A percentile compares a stretch with the other conserved stretches of the same genome.
These are phyloP conservation scores for Hericium alpestre DNA, from an alignment of 768 basidiomycete genomes.

Conservation along the genomic window DNA sequence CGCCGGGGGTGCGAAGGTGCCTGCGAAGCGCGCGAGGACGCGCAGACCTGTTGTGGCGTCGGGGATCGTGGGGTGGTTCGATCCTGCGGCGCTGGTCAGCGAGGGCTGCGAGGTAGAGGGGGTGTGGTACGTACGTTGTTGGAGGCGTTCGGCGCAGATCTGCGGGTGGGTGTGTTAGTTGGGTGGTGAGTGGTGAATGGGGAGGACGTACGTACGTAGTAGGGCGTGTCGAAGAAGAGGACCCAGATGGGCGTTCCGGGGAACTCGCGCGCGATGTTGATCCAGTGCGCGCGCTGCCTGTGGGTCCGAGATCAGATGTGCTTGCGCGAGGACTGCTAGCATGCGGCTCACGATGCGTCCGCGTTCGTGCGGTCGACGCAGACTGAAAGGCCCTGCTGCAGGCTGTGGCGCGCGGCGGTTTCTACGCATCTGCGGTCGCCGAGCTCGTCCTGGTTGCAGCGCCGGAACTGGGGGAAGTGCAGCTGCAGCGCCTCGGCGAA, in stretches of 20 bases:
- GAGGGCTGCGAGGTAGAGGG: background rate
- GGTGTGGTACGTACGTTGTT: conserved; percentile 36
- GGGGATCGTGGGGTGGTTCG: conserved; percentile 68
- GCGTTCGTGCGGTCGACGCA: conserved; percentile 77
- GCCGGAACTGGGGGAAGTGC: conserved; percentile 48
- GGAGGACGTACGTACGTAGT: conserved; percentile 37
- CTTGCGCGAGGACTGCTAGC: too few species aligned
- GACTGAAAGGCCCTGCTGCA: conserved; percentile 54
- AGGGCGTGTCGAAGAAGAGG: conserved; percentile 70
- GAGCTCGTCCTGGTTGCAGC: conserved; percentile 77
- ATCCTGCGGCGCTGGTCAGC: conserved; percentile 33
- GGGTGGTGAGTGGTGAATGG: background rate
- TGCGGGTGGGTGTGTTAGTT: conserved; percentile 20
- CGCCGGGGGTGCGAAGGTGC: conserved; percentile 46
- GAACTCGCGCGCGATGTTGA: conserved; percentile 56
- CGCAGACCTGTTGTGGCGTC: conserved; percentile 44
- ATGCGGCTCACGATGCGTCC: conserved; percentile 37
- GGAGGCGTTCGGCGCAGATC: conserved; percentile 54
- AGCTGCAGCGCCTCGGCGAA: conserved; percentile 64
- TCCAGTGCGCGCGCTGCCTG: conserved; percentile 70
- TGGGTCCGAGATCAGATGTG: background rate
- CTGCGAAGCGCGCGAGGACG: conserved; percentile 56
- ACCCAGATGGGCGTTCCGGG: conserved; percentile 57
- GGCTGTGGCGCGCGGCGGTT: conserved; percentile 37
- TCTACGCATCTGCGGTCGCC: conserved; percentile 62